These are phyloP conservation scores for Extremus antarcticus DNA, from an alignment of 495 filamentous ascomycete genomes.

Conservation along the genomic window DNA sequence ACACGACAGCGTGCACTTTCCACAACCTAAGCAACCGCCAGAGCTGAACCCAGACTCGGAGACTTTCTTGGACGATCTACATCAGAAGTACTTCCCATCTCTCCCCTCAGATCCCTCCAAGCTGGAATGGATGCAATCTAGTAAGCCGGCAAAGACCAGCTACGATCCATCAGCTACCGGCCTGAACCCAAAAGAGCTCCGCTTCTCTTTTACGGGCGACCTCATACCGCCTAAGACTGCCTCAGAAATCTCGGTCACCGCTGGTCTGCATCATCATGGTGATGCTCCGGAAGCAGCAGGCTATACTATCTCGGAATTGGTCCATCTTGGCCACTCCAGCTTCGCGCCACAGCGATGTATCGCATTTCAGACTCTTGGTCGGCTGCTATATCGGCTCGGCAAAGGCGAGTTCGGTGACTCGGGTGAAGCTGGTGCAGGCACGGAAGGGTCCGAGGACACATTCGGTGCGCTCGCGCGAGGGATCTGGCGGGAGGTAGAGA, in stretches of 20 bases:
- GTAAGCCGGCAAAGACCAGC: slow-evolving; percentile 44
- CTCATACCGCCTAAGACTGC: slow-evolving; percentile 66
- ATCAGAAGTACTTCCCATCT: slow-evolving; percentile 83
- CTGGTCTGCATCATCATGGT: slow-evolving; percentile 88
- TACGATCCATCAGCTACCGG: slow-evolving; percentile 68
- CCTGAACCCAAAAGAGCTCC: slow-evolving; percentile 64
- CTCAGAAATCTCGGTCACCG: slow-evolving; percentile 55
- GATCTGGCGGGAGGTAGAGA: slow-evolving; percentile 48
- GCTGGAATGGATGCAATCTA: slow-evolving; percentile 71
- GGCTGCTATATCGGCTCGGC: slow-evolving; percentile 75
- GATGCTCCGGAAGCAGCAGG: slow-evolving; percentile 88
- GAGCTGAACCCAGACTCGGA: slow-evolving; percentile 74
- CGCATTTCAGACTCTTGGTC: slow-evolving; percentile 80
- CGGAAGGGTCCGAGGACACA: slow-evolving; percentile 18
- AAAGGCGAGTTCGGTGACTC: slow-evolving; percentile 58
- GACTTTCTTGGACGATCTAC: slow-evolving; percentile 70
- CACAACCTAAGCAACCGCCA: slow-evolving; percentile 43
- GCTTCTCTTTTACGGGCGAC: slow-evolving; percentile 75
- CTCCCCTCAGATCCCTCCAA: slow-evolving; percentile 74
- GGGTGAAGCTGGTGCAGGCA: slow-evolving; percentile 13
- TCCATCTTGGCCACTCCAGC: slow-evolving; percentile 65
- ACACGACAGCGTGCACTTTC: slow-evolving; percentile 20
- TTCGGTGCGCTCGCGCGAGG: slow-evolving; percentile 27
- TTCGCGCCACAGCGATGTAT: slow-evolving; percentile 82
- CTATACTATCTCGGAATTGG: slow-evolving; percentile 85